Percentiles rank a stretch among this genome's conserved stretches.
These are phyloP conservation scores for Heimioporus sp. DNA, from an alignment of 768 basidiomycete genomes.

Conservation along the genomic window DNA sequence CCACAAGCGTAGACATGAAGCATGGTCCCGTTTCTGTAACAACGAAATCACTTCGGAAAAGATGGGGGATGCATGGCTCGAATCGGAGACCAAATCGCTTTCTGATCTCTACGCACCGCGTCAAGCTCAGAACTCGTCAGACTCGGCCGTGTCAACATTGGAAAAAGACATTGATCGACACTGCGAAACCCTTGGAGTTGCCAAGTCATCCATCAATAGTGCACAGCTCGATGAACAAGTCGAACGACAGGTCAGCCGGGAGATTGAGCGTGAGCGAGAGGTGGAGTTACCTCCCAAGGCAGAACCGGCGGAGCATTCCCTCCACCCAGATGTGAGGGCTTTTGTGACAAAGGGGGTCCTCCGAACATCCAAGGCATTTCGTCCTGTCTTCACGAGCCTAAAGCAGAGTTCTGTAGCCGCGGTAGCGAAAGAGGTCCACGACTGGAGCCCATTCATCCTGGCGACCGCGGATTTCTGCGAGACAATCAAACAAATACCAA, in stretches of 20 bases:
- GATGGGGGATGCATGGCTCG: slow-evolving; percentile 32
- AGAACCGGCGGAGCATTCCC: background rate
- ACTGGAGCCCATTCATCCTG: slow-evolving; percentile 1
- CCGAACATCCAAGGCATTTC: background rate
- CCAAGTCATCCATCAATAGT: slow-evolving; percentile 1
- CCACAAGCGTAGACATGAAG: slow-evolving; percentile 1
- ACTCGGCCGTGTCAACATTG: background rate
- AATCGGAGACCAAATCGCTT: slow-evolving; percentile 36
- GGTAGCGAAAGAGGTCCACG: background rate
- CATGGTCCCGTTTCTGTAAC: slow-evolving; percentile 12
- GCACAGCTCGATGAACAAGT: slow-evolving; percentile 39
- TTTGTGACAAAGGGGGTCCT: background rate
- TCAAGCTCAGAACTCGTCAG: background rate
- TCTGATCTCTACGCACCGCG: slow-evolving; percentile 31
- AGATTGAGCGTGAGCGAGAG: background rate
- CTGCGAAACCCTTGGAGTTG: slow-evolving; percentile 10
- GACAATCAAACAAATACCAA: background rate
- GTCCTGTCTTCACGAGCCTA: background rate
- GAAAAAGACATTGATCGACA: slow-evolving; percentile 2
- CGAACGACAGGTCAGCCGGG: slow-evolving; percentile 24
- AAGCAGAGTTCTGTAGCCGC: background rate
- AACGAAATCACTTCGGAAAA: background rate
- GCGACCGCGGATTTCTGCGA: slow-evolving; percentile 1
- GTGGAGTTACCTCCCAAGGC: background rate
- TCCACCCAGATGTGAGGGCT: background rate